A percentile compares a stretch with the other conserved stretches of the same genome.
Evolutionary conservation across 2,329 filamentous ascomycete species (phyloP).

Genomic region (Hirsutella thompsonii): DNA sequence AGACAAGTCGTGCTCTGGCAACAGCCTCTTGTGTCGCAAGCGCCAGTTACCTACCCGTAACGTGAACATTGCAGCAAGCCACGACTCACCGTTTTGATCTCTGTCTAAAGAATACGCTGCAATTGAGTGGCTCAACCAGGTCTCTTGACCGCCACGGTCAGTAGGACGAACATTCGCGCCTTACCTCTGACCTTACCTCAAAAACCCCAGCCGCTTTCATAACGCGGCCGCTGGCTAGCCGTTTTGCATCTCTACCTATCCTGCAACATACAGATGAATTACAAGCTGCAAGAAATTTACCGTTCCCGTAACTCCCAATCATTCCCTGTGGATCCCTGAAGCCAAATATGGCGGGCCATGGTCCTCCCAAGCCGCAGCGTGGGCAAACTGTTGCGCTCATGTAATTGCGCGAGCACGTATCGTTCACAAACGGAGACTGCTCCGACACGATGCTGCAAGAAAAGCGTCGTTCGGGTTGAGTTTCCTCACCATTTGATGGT

Average conservation of each 20-base stretch:
- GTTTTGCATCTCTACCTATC: constrained; percentile 5
- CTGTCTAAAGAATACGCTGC: neutral
- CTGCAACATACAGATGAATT: constrained; percentile 4
- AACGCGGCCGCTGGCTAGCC: constrained; percentile 2
- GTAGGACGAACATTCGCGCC: constrained; percentile 22
- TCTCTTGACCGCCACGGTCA: constrained; percentile 11
- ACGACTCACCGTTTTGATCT: neutral
- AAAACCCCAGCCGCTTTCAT: constrained; percentile 6
- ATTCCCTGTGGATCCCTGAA: neutral
- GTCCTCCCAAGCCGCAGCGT: neutral
- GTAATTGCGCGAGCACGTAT: neutral
- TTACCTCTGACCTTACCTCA: constrained; percentile 46
- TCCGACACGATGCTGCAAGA: neutral
- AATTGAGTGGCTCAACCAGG: neutral
- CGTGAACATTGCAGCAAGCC: neutral
- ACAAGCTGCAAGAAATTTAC: constrained; percentile 1
- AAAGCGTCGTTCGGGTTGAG: neutral
- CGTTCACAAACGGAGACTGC: neutral
- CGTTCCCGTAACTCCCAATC: neutral
- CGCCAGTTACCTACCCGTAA: neutral
- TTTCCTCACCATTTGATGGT: neutral
- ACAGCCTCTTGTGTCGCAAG: neutral
- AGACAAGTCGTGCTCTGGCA: neutral
- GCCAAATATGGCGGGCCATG: neutral
- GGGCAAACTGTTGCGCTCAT: neutral